Percentiles rank a stretch among this genome's conserved stretches.
These are phyloP conservation scores for Fusarium luffae DNA, from an alignment of 2,329 filamentous ascomycete genomes.

Conservation along the genomic window DNA sequence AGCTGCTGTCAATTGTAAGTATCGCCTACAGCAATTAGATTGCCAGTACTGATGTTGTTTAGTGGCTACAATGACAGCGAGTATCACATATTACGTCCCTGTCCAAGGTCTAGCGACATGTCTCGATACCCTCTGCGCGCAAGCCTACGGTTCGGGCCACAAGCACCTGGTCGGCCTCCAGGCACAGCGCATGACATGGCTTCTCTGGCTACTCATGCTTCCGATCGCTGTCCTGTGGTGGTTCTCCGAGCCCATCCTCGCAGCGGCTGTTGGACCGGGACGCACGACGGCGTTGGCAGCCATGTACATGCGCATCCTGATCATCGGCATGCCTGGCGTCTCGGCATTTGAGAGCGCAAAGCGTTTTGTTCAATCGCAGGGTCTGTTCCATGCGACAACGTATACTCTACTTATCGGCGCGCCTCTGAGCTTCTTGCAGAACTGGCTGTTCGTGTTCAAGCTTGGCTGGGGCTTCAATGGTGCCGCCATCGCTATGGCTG, in stretches of 20 bases:
- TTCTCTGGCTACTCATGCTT: constrained; percentile 75
- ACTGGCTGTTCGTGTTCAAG: constrained; percentile 80
- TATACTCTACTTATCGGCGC: constrained; percentile 79
- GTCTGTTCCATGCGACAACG: constrained; percentile 78
- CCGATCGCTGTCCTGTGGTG: constrained; percentile 78
- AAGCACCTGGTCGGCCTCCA: constrained; percentile 88
- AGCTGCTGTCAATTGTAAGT: constrained; percentile 53
- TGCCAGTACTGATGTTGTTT: neutral
- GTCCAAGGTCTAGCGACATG: constrained; percentile 85
- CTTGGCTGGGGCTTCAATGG: constrained; percentile 76
- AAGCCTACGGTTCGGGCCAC: constrained; percentile 89
- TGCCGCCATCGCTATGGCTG: constrained; percentile 79
- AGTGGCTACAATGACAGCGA: constrained; percentile 75
- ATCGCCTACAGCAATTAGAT: fast-evolving
- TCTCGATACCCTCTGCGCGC: constrained; percentile 88
- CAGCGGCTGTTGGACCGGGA: constrained; percentile 48
- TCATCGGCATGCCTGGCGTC: constrained; percentile 77
- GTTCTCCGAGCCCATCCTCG: constrained; percentile 70
- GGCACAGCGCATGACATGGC: constrained; percentile 80
- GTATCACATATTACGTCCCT: constrained; percentile 79
- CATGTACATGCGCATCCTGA: constrained; percentile 74
- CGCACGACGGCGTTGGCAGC: constrained; percentile 77
- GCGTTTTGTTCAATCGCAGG: constrained; percentile 82
- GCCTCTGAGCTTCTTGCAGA: constrained; percentile 78
- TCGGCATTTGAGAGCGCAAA: constrained; percentile 80